Evolutionary conservation across 2,329 filamentous ascomycete species (phyloP), one percentile per base, ranked within the genome.

Genomic region (Hypoxylon sp.): DNA sequence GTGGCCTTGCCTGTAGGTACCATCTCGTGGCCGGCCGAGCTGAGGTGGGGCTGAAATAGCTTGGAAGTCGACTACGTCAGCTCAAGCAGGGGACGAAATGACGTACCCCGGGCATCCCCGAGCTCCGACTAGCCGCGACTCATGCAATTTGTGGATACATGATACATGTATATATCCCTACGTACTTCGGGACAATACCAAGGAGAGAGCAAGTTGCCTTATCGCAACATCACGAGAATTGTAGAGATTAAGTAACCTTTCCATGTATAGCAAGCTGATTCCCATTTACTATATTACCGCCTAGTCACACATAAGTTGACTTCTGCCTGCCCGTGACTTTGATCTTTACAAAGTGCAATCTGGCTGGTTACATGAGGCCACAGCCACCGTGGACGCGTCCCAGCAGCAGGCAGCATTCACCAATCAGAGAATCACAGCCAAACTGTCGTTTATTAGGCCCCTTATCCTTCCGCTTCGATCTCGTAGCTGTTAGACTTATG

Each of bases 401-500:
- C 11, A 44, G 39, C 26, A 47, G 20, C 24, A 17, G 24, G 32
- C 28, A 43, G 15, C n/a, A 47, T 47, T 61, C 48, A 34, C 48
- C 32, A 48, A 57, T 49, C 32, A 48, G 15, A 28, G 22, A 22
- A 28, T 11, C 24, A n/a, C 24, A 11, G 11, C 22, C 6, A 28
- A 46, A 11, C 10, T 19, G 6, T 46, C 19, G 37, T n/a, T 41
- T 41, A 4, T 19, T 41, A 15, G 7, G 20, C 13, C n/a, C 4
- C 50, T 57, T 78, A 90, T 50, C 90, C 90, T 74, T 92, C 89
- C 1, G 89, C 90, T 77, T 93, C 92, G 50, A 91, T 88, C 72
- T 94, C 91, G 75, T 97, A 97, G 55, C 89, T 87, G 75, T 97
- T 96, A 48, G 92, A 95, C 83, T 97, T 98, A 82, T 99, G 95